phyloP scores from a whole-genome alignment of 345 rosid genomes.

The Boechera divaricarpa region DNA sequence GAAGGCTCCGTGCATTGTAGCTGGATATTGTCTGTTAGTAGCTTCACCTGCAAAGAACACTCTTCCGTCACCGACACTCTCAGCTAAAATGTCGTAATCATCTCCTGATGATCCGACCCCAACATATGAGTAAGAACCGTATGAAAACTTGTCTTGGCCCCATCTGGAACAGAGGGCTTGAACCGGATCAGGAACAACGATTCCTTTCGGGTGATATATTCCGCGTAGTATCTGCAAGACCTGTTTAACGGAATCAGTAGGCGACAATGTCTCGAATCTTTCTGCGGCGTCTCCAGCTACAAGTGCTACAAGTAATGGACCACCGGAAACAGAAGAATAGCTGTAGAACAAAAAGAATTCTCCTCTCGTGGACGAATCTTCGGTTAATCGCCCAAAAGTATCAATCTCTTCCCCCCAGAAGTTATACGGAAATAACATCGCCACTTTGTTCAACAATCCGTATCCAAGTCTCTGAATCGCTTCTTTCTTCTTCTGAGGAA shows the following conservation, averaged over 20 bases:
- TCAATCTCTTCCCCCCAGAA: slow-evolving; percentile 96
- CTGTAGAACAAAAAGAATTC: slow-evolving; percentile 96
- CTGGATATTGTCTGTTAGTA: slow-evolving; percentile 91
- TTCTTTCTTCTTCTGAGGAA: slow-evolving; percentile 80
- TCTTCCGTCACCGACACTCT: slow-evolving; percentile 91
- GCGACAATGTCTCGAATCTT: slow-evolving; percentile 79
- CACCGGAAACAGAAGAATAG: slow-evolving; percentile 89
- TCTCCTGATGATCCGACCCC: slow-evolving; percentile 96
- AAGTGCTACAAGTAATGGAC: slow-evolving; percentile 89
- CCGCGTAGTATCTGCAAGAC: slow-evolving; percentile 79
- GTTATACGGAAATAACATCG: slow-evolving; percentile 82
- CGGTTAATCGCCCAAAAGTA: slow-evolving; percentile 89
- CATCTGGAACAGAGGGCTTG: slow-evolving; percentile 92
- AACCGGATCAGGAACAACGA: slow-evolving; percentile 93
- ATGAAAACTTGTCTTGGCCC: slow-evolving; percentile 85
- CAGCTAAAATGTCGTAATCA: slow-evolving; percentile 90
- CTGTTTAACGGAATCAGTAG: slow-evolving; percentile 80
- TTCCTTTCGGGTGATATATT: slow-evolving; percentile 87
- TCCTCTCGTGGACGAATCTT: slow-evolving; percentile 77
- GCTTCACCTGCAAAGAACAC: slow-evolving; percentile 99
- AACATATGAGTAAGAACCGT: slow-evolving; percentile 91
- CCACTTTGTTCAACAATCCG: slow-evolving; percentile 88
- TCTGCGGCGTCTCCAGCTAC: slow-evolving; percentile 94
- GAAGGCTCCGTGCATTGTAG: slow-evolving; percentile 98
- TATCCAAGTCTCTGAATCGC: slow-evolving; percentile 85